These are phyloP conservation scores for Alternaria longipes DNA, from an alignment of 2,329 filamentous ascomycete genomes.

Conservation along the genomic window DNA sequence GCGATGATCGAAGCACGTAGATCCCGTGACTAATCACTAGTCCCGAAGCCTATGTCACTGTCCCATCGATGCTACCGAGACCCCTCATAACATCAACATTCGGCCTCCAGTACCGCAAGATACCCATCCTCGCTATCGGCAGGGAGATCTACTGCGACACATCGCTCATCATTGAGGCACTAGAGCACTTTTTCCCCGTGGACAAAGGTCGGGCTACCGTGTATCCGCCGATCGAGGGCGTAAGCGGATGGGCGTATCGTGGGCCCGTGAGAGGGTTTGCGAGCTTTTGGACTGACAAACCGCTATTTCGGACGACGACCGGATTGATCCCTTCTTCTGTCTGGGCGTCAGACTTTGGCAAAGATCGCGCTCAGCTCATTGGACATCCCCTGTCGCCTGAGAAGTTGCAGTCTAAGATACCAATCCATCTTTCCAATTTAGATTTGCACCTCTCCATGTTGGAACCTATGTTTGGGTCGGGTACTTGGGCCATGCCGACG, in stretches of 20 bases:
- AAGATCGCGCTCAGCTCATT: slow-evolving; percentile 51
- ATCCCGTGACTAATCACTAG: not conserved
- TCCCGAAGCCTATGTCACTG: slow-evolving; percentile 46
- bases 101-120: slow-evolving; percentile 52
- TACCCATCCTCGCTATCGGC: slow-evolving; percentile 43
- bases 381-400: slow-evolving; percentile 51
- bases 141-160: slow-evolving; percentile 49
- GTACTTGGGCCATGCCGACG: slow-evolving; percentile 50
- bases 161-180: slow-evolving; percentile 45
- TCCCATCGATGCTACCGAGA: slow-evolving; percentile 54
- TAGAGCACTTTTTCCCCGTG: slow-evolving; percentile 43
- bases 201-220: slow-evolving; percentile 45
- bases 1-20: not conserved
- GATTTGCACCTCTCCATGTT: slow-evolving; percentile 52
- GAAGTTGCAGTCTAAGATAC: slow-evolving; percentile 53
- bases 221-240: slow-evolving; percentile 41
- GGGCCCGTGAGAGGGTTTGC: slow-evolving; percentile 52
- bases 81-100: slow-evolving; percentile 49
- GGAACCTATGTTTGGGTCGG: slow-evolving; percentile 45
- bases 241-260: slow-evolving; percentile 47
- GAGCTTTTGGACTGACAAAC: slow-evolving; percentile 54
- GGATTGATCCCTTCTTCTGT: slow-evolving; percentile 54
- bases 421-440: slow-evolving; percentile 48
- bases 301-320: slow-evolving; percentile 52
- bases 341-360: slow-evolving; percentile 52